Percentiles rank a stretch among this genome's conserved stretches.
phyloP scores from a whole-genome alignment of 192 early-diverging fungal genomes.

The Ramicandelaber brevisporus region DNA sequence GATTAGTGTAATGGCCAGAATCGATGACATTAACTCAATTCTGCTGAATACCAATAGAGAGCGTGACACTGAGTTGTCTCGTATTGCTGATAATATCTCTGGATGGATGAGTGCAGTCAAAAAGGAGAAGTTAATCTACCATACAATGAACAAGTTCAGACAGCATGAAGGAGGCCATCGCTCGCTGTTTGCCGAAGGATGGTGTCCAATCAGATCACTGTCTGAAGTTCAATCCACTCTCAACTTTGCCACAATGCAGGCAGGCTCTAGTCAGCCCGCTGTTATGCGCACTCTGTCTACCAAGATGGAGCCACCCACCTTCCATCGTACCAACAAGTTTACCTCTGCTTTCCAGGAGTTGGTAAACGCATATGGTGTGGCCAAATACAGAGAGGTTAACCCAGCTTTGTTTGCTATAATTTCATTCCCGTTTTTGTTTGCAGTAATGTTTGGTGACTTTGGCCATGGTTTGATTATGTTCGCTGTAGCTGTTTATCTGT shows the following conservation, averaged over 20 bases:
- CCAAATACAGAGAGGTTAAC: constrained; percentile 90
- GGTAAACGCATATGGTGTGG: constrained; percentile 92
- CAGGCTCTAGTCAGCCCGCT: constrained; percentile 71
- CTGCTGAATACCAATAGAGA: constrained; percentile 66
- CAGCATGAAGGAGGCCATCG: constrained; percentile 83
- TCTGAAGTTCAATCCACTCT: constrained; percentile 59
- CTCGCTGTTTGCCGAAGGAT: constrained; percentile 91
- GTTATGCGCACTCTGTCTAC: constrained; percentile 72
- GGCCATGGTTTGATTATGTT: constrained; percentile 85
- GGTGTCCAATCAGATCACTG: constrained; percentile 81
- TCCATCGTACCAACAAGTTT: constrained; percentile 85
- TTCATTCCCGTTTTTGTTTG: constrained; percentile 98
- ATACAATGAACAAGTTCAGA: constrained; percentile 89
- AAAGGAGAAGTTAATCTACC: constrained; percentile 96
- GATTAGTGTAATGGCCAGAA: constrained; percentile 49
- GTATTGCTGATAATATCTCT: constrained; percentile 63
- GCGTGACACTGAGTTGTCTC: constrained; percentile 55
- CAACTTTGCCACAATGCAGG: constrained; percentile 54
- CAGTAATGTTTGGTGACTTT: constrained; percentile 98
- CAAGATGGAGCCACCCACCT: constrained; percentile 77
- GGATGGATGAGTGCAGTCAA: constrained; percentile 75
- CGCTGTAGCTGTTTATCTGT: constrained; percentile 43
- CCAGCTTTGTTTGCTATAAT: constrained; percentile 91
- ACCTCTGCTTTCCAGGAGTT: constrained; percentile 92
- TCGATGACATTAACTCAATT: constrained; percentile 70